phyloP scores from a whole-genome alignment of 495 filamentous ascomycete genomes.

The Podospora appendiculata region DNA sequence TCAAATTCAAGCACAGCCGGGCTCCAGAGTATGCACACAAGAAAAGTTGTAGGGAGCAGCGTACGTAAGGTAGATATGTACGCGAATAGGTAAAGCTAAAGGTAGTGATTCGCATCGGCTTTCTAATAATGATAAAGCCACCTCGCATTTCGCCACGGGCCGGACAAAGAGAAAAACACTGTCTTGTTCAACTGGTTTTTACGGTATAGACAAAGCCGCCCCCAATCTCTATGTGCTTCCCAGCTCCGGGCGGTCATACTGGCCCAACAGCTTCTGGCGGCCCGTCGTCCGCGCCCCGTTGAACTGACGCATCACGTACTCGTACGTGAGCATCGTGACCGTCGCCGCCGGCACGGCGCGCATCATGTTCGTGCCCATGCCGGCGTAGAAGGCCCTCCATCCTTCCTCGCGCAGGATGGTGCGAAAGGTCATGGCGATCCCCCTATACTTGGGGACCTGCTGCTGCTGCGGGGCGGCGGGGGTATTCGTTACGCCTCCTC shows the following conservation, averaged over 20 bases:
- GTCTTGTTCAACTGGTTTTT: too few species aligned
- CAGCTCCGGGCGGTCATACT: too few species aligned
- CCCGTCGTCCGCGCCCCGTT: constrained; percentile 27
- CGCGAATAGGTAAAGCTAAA: background rate
- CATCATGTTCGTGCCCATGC: constrained; percentile 97
- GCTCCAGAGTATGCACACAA: too few species aligned
- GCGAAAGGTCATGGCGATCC: constrained; percentile 72
- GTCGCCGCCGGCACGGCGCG: constrained; percentile 90
- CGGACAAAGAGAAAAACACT: background rate
- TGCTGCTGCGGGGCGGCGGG: constrained; percentile 7
- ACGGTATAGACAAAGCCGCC: too few species aligned
- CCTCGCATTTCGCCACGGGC: background rate
- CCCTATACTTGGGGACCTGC: constrained; percentile 59
- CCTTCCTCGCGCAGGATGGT: constrained; percentile 88
- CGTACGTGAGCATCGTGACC: constrained; percentile 96
- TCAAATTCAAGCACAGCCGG: too few species aligned
- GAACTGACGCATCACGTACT: constrained; percentile 62
- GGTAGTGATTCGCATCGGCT: background rate
- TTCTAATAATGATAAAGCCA: background rate
- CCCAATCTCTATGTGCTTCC: too few species aligned
- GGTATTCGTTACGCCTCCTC: background rate
- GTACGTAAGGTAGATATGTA: too few species aligned
- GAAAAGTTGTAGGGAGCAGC: too few species aligned
- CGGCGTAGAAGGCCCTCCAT: constrained; percentile 94
- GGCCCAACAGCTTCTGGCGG: constrained; percentile 16